A percentile compares a stretch with the other conserved stretches of the same genome.
Conservation (phyloP, 345 rosid genomes). For the Bruguiera gymnorhiza region DNA sequence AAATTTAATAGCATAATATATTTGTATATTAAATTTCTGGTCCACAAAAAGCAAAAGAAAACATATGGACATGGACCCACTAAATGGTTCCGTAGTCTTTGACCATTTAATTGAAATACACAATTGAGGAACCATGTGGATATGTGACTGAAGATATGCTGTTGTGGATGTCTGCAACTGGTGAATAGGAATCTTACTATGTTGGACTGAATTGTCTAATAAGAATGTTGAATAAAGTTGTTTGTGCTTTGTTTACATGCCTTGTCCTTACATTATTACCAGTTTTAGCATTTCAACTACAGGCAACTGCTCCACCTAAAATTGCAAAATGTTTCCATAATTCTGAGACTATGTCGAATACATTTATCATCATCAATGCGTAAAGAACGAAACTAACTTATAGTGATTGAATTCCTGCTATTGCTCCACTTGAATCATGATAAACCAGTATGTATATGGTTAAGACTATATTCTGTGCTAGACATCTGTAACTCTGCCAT, state of each 20-base stretch:
- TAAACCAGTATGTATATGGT: neutral
- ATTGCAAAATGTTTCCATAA: neutral
- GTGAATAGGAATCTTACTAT: neutral
- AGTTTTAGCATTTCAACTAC: neutral
- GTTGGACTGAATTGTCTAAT: neutral
- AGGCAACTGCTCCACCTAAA: too few species aligned
- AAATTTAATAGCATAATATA: too few species aligned
- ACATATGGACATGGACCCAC: too few species aligned
- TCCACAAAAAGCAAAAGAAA: too few species aligned
- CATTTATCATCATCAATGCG: conserved; percentile 2
- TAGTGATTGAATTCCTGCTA: neutral
- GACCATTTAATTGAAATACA: neutral
- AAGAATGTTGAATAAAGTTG: neutral
- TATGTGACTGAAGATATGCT: neutral
- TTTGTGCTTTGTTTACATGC: neutral
- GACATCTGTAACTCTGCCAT: neutral
- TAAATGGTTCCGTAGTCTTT: neutral
- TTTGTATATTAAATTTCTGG: too few species aligned
- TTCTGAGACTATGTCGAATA: neutral
- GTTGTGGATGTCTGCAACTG: neutral
- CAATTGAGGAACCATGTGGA: neutral
- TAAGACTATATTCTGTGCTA: too few species aligned
- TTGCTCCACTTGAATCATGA: neutral
- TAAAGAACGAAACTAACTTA: conserved; percentile 5
- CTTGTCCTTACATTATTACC: too few species aligned